A percentile compares a stretch with the other conserved stretches of the same genome.
These are phyloP conservation scores for Tardiomyces blankii DNA, from an alignment of 1,139 yeast genomes.

Conservation along the genomic window DNA sequence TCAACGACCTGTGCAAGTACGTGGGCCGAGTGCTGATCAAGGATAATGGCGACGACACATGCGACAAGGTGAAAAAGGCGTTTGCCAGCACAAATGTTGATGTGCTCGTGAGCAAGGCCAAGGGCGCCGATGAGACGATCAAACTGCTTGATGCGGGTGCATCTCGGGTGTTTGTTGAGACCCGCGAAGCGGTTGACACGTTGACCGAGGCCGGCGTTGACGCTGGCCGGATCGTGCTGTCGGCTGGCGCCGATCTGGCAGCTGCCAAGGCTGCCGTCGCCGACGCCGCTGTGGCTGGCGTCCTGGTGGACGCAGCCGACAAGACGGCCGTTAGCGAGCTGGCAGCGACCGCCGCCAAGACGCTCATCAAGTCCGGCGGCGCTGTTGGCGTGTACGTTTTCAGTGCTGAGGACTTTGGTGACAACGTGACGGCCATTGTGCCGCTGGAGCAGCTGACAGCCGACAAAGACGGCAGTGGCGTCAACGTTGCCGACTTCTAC, in stretches of 20 bases:
- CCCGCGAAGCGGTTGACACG: slow-evolving; percentile 24
- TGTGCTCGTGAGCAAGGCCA: slow-evolving; percentile 26
- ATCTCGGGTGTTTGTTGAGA: slow-evolving; percentile 36
- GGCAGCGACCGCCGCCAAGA: slow-evolving; percentile 5
- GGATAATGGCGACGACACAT: neutral
- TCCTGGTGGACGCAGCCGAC: slow-evolving; percentile 14
- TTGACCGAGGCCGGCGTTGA: slow-evolving; percentile 49
- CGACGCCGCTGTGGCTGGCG: slow-evolving; percentile 18
- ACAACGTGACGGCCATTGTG: slow-evolving; percentile 43
- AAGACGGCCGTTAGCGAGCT: slow-evolving; percentile 13
- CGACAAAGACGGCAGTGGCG: slow-evolving; percentile 22
- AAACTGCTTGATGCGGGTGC: slow-evolving; percentile 61
- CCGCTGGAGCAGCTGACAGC: slow-evolving; percentile 33
- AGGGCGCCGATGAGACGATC: slow-evolving; percentile 37
- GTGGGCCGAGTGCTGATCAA: neutral
- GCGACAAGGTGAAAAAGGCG: neutral
- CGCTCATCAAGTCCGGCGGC: slow-evolving; percentile 28
- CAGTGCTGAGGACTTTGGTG: slow-evolving; percentile 19
- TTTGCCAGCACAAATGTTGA: neutral
- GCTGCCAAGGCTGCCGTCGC: slow-evolving; percentile 12
- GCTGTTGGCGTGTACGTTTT: slow-evolving; percentile 34
- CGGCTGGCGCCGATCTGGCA: slow-evolving; percentile 15
- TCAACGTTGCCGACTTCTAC: slow-evolving; percentile 43
- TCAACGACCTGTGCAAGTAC: neutral
- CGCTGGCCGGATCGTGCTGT: slow-evolving; percentile 41